These are phyloP conservation scores for Dendrobium chrysotoxum DNA, from an alignment of 106 monocot genomes.

Conservation along the genomic window DNA sequence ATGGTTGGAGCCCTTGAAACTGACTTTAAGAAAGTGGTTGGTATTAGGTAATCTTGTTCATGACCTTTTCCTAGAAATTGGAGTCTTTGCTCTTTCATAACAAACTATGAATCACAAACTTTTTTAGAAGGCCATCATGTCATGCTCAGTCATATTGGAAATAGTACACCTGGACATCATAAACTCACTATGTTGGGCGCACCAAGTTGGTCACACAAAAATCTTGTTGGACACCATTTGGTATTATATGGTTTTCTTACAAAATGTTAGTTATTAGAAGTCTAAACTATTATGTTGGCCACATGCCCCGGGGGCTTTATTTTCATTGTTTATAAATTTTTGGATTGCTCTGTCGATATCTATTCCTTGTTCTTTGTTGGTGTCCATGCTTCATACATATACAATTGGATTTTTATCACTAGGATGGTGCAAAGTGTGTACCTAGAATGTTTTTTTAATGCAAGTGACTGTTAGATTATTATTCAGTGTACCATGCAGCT, in stretches of 20 bases:
- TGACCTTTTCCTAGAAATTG: neutral
- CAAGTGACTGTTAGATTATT: neutral
- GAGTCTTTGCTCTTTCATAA: neutral
- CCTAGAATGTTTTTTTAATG: neutral
- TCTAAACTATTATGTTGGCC: neutral
- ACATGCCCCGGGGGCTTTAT: neutral
- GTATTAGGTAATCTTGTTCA: conserved; percentile 36
- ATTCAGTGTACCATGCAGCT: neutral
- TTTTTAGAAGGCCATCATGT: neutral
- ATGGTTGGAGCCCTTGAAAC: conserved; percentile 61
- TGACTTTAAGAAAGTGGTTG: conserved; percentile 69
- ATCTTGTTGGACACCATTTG: neutral
- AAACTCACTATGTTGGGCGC: neutral
- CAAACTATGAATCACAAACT: neutral
- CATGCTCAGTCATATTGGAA: neutral
- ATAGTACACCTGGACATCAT: neutral
- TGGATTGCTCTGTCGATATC: neutral
- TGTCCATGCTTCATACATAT: neutral
- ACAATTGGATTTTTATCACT: neutral
- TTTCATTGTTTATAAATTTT: neutral
- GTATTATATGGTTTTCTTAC: neutral
- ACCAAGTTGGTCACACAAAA: neutral
- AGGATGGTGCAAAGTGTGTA: neutral
- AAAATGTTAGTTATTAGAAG: neutral
- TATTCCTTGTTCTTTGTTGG: neutral